phyloP scores from a whole-genome alignment of 1,284 basidiomycete species.

The Irpex sp. region DNA sequence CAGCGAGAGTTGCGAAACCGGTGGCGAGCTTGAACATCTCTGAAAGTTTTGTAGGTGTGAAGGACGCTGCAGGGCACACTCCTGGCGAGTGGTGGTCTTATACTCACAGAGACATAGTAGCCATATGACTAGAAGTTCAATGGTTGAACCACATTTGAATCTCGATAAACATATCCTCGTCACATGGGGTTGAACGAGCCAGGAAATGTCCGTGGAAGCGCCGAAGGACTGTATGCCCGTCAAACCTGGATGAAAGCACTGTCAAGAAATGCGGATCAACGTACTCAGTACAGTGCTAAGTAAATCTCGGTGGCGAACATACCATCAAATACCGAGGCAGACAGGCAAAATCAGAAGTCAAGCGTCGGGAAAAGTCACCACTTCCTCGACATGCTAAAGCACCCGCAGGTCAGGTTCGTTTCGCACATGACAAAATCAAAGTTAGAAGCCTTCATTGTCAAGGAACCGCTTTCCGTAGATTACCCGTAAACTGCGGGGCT shows the following conservation, averaged over 20 bases:
- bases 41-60: neutral
- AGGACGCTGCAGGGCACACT: neutral
- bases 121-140: neutral
- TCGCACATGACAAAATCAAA: neutral
- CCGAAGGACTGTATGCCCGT: neutral
- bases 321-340: neutral
- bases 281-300: neutral
- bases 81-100: neutral
- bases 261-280: neutral
- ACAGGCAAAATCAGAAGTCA: neutral
- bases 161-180: neutral
- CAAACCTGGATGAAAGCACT: neutral
- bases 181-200: conserved; percentile 1
- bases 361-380: neutral
- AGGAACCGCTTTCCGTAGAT: neutral
- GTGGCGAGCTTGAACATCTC: conserved; percentile 4
- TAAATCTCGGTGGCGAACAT: neutral
- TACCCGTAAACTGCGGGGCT: neutral
- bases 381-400: neutral
- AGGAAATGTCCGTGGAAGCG: conserved; percentile 6
- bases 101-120: neutral
- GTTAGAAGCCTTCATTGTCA: neutral
- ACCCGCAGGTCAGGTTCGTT: neutral
- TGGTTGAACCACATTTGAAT: neutral
- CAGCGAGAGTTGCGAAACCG: neutral